Evolutionary conservation across 2,329 filamentous ascomycete genomes (phyloP), one percentile per base, ranked within the genome.

Genomic region (Calcarisporium arbuscula): DNA sequence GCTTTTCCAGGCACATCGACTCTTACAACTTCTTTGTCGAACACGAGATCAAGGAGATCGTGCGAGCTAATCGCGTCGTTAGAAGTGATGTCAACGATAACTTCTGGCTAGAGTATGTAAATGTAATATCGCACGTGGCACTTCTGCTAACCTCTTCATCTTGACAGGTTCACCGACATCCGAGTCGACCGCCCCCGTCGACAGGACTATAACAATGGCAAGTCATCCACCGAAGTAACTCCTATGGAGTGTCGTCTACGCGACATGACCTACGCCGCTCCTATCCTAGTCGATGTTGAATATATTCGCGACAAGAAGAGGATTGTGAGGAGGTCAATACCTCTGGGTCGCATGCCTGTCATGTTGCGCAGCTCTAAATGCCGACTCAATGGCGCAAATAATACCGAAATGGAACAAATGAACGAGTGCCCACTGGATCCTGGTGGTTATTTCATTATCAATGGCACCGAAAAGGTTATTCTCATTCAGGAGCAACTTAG

Each of bases 21-120:
- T 96, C 92, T 17, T 98, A 94, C 72, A 95, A 98, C 64, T 95
- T 92, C 64, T 96, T 98, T 51, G 84, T 95, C 47, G 87, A 98
- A 49, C 84, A 94, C 37, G 89, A 96, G 56, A 80, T 98, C 58
- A 95, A 95, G 64, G 89, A 95, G 51, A 98, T 98, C 49, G 83
- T 98, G 46, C 81, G 86, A 56, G 85, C 90, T 33, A 96, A 95
- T 57, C 80, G 83, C 31, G 82, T 80, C 26, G 85, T 98, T 44
- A 79, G 84, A 47, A 95, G 89, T 60, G 90, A 96, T 67, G 85
- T 92, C 29, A 88, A 96, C 53, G 85, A 84, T 44, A 84, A 83
- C 46, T 96, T 96, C 57, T 94, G 85, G 69, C 80, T 96, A 48
- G 86, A 92, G 70, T 67, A 56, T 14, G 60, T 40, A 6, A 1